These are phyloP conservation scores for Skeletonema tropicum DNA, from an alignment of 108 stramenopile genomes.

Conservation along the genomic window DNA sequence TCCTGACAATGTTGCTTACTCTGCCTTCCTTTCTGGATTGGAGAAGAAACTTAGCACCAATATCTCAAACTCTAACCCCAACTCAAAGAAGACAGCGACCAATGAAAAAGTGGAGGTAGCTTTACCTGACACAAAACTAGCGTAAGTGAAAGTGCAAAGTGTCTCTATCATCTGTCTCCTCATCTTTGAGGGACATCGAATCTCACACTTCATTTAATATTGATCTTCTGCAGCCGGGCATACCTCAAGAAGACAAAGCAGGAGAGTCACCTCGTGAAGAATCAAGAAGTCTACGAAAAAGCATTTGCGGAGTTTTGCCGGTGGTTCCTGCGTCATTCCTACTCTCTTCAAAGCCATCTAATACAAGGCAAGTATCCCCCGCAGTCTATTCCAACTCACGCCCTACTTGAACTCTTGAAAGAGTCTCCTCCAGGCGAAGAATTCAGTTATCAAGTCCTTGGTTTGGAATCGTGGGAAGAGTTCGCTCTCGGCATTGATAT, in stretches of 20 bases:
- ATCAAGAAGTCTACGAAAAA: slow-evolving; percentile 4
- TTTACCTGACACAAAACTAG: slow-evolving; percentile 3
- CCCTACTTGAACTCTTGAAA: not conserved
- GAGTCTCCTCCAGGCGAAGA: not conserved
- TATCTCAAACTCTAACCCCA: not conserved
- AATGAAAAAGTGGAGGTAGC: not conserved
- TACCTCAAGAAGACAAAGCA: not conserved
- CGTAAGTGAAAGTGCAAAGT: not conserved
- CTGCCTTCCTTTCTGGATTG: not conserved
- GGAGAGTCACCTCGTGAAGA: slow-evolving; percentile 2
- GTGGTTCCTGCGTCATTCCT: not conserved
- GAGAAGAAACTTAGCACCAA: not conserved
- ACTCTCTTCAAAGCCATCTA: not conserved
- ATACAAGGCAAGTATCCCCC: not conserved
- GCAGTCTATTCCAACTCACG: slow-evolving; percentile 1
- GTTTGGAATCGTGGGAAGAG: not conserved
- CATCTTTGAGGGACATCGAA: too few species aligned
- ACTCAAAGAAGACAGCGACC: not conserved
- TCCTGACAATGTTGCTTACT: slow-evolving; percentile 1
- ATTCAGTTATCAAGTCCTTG: not conserved
- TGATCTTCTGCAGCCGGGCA: not conserved
- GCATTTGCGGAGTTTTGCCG: not conserved
- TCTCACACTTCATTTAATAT: not conserved
- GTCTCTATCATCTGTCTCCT: too few species aligned
- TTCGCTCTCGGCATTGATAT: not conserved